These are phyloP conservation scores for Kwoniella bestiolae DNA, from an alignment of 768 basidiomycete genomes.

Conservation along the genomic window DNA sequence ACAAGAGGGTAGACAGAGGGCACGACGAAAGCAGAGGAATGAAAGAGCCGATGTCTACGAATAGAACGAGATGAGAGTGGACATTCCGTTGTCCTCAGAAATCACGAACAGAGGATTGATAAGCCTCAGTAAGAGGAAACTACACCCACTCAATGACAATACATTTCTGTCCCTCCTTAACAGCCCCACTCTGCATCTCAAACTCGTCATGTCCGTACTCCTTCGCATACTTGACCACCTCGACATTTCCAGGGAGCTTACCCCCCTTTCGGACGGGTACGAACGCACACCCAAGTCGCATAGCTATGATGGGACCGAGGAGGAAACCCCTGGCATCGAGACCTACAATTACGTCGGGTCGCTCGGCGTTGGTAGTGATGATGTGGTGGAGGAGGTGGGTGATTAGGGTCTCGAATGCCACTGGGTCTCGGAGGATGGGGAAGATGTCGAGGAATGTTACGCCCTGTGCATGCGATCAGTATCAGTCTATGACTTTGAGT, in stretches of 20 bases:
- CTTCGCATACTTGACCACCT: conserved; percentile 78
- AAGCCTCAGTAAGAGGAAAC: neutral
- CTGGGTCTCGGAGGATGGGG: conserved; percentile 82
- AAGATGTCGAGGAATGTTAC: conserved; percentile 93
- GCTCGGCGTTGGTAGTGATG: conserved; percentile 63
- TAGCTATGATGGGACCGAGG: conserved; percentile 86
- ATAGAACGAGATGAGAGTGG: too few species aligned
- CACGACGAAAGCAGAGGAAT: neutral
- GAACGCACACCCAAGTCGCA: conserved; percentile 88
- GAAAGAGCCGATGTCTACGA: neutral
- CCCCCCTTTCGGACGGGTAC: conserved; percentile 93
- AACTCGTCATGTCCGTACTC: conserved; percentile 95
- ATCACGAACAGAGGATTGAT: too few species aligned
- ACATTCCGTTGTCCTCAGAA: too few species aligned
- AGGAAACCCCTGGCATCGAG: conserved; percentile 96
- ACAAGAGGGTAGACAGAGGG: neutral
- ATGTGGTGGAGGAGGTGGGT: conserved; percentile 86
- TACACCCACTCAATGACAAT: conserved; percentile 75
- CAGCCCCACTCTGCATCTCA: conserved; percentile 89
- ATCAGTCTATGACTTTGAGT: neutral
- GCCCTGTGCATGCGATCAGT: conserved; percentile 64
- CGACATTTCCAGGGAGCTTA: conserved; percentile 88
- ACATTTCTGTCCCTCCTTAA: conserved; percentile 79
- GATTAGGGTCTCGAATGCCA: conserved; percentile 86
- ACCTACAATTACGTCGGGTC: conserved; percentile 81